Evolutionary conservation across 352 stramenopile species (phyloP), one percentile per base, ranked within the genome.

Genomic region (Pythium rhizo-oryzae): DNA sequence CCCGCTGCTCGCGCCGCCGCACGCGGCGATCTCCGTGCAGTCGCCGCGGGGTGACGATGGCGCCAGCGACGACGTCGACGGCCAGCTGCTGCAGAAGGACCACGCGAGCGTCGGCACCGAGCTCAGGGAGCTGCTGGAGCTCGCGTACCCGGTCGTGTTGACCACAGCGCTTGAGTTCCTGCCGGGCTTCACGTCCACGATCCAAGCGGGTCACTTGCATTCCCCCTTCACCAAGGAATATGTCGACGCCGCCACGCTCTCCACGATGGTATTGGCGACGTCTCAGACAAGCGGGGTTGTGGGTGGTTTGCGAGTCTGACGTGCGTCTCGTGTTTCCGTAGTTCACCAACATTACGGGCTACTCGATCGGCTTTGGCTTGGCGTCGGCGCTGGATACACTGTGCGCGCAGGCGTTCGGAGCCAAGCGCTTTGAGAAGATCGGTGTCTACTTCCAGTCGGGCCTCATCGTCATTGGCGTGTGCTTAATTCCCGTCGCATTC

Each of bases 331-430:
- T 4, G 25, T 56, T n/a, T 52, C 19, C 15, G 7, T 47, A 86
- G 80, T 90, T 89, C 41, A 86, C 71, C n/a, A 92, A 92, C 57
- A 74, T 94, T 6, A 76, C 83, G 8, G 78, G 74, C 11, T 76
- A 89, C 47, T 79, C 85, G 4, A 77, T 91, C 15, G 82, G 80
- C 8, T 79, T 92, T 50, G 83, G 83, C n/a, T 67, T 93, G 7
- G 66, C 81, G 15, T 87, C 88, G n/a, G 90, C 89, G 15, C 85
- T 98, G 75, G 91, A 97, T 67, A 97, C 91, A 62, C 73, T 97
- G 0, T 97, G 88, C 61, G 87, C 87, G 18, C 84, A 96, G 69
- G 87, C 90, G 44, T 93, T 86, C 56, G 90, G 90, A 37, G 90
- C 91, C 46, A 72, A 70, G 41, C 73, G 63, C 7, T 46, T 76